These are phyloP conservation scores for Lachnellula arida DNA, from an alignment of 2,329 filamentous ascomycete genomes.

Conservation along the genomic window DNA sequence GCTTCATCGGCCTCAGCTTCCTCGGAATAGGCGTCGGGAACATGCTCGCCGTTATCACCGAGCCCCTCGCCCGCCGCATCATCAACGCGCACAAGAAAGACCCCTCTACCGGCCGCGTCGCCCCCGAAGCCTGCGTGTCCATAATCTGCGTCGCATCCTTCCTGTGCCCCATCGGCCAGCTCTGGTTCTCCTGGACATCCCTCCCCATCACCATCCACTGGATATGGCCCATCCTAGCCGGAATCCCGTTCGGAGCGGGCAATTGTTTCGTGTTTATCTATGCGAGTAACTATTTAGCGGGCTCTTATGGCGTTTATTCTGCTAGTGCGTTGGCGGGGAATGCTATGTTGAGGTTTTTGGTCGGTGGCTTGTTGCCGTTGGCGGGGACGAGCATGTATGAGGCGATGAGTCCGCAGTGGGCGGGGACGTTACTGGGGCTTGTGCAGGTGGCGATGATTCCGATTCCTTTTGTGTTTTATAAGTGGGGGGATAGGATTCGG, in stretches of 20 bases:
- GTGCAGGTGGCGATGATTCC: slow-evolving; percentile 71
- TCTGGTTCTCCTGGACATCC: slow-evolving; percentile 87
- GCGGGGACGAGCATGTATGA: slow-evolving; percentile 70
- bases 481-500: slow-evolving; percentile 50
- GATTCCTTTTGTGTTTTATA: slow-evolving; percentile 75
- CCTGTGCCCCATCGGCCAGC: slow-evolving; percentile 69
- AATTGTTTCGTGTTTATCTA: slow-evolving; percentile 81
- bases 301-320: slow-evolving; percentile 75
- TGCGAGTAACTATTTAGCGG: slow-evolving; percentile 71
- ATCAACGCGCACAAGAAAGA: slow-evolving; percentile 75
- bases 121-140: slow-evolving; percentile 76
- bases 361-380: slow-evolving; percentile 75
- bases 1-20: slow-evolving; percentile 73
- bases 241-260: slow-evolving; percentile 72
- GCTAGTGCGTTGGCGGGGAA: slow-evolving; percentile 79
- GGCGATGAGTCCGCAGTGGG: slow-evolving; percentile 69
- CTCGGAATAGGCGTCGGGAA: slow-evolving; percentile 64
- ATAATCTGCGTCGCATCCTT: slow-evolving; percentile 75
- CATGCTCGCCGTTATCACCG: slow-evolving; percentile 54
- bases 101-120: slow-evolving; percentile 65
- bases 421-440: slow-evolving; percentile 68
- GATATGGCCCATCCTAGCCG: slow-evolving; percentile 73
- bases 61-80: slow-evolving; percentile 69
- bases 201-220: slow-evolving; percentile 73
- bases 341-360: slow-evolving; percentile 63